Evolutionary conservation across 2,329 filamentous ascomycete species (phyloP).

Genomic region (Aspergillus phoenicis): DNA sequence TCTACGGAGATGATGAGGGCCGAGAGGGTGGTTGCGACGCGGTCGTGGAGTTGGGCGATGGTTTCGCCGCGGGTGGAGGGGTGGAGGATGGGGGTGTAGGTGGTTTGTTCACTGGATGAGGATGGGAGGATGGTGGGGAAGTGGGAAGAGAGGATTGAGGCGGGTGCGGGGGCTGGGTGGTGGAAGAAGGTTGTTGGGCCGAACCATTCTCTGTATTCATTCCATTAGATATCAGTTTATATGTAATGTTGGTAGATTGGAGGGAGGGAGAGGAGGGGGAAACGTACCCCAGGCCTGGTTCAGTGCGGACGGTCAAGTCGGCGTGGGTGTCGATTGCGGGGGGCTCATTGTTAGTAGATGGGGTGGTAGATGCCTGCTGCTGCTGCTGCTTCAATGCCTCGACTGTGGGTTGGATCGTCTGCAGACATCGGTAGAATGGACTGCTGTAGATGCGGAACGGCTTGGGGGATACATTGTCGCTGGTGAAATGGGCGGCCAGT

Average conservation of each 20-base stretch:
- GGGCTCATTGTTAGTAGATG: conserved; percentile 10
- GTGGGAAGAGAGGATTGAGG: conserved; percentile 63
- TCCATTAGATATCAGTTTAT: neutral
- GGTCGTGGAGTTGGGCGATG: conserved; percentile 76
- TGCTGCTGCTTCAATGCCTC: conserved; percentile 40
- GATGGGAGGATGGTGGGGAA: conserved; percentile 55
- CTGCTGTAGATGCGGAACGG: conserved; percentile 70
- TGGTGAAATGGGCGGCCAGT: conserved; percentile 56
- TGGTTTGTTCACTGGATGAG: conserved; percentile 55
- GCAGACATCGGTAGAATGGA: conserved; percentile 83
- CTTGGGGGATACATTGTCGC: conserved; percentile 39
- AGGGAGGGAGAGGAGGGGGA: neutral
- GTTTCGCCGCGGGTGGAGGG: conserved; percentile 78
- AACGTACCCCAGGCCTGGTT: conserved; percentile 56
- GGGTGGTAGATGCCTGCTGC: conserved; percentile 2
- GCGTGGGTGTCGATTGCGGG: conserved; percentile 36
- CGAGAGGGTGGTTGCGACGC: conserved; percentile 70
- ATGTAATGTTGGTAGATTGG: neutral
- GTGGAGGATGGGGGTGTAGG: conserved; percentile 59
- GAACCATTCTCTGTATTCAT: conserved; percentile 75
- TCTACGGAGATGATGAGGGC: conserved; percentile 44
- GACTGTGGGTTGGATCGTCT: conserved; percentile 73
- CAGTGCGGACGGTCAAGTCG: conserved; percentile 49
- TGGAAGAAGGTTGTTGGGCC: conserved; percentile 76
- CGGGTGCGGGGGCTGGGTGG: conserved; percentile 75